These are phyloP conservation scores for Viridothelium virens DNA, from an alignment of 495 filamentous ascomycete species.

Conservation along the genomic window DNA sequence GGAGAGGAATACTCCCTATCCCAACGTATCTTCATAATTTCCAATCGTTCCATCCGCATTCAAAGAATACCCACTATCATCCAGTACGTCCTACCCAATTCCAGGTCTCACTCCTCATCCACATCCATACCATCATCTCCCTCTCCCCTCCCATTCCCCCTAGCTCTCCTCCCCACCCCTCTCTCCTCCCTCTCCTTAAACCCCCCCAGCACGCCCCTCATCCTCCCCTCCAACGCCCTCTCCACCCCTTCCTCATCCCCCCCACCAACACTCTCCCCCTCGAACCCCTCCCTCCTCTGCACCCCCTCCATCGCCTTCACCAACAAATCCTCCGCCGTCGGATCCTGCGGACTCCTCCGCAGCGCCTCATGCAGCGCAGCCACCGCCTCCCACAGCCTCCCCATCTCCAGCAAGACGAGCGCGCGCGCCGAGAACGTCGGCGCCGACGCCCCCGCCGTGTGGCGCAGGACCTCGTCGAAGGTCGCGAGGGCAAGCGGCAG, in stretches of 20 bases:
- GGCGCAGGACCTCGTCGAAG: constrained; percentile 60
- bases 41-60: not conserved
- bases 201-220: constrained; percentile 16
- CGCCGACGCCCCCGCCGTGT: constrained; percentile 45
- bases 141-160: not conserved
- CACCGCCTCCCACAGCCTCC: constrained; percentile 34
- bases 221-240: constrained; percentile 15
- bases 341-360: constrained; percentile 38
- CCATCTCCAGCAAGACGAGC: constrained; percentile 39
- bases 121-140: constrained; percentile 17
- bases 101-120: constrained; percentile 11
- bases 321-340: constrained; percentile 38
- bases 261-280: constrained; percentile 24
- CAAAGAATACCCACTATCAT: not conserved
- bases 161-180: constrained; percentile 18
- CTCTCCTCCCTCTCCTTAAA: constrained; percentile 14
- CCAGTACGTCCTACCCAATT: not conserved
- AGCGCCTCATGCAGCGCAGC: constrained; percentile 39
- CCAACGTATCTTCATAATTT: not conserved
- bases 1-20: not conserved
- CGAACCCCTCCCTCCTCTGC: constrained; percentile 25
- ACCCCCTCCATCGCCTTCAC: constrained; percentile 32
- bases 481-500: constrained; percentile 37
- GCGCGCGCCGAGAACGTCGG: constrained; percentile 56
- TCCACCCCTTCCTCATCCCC: constrained; percentile 28